Conservation (phyloP, 805 yeast genomes). For the Candida sphagnicola region DNA sequence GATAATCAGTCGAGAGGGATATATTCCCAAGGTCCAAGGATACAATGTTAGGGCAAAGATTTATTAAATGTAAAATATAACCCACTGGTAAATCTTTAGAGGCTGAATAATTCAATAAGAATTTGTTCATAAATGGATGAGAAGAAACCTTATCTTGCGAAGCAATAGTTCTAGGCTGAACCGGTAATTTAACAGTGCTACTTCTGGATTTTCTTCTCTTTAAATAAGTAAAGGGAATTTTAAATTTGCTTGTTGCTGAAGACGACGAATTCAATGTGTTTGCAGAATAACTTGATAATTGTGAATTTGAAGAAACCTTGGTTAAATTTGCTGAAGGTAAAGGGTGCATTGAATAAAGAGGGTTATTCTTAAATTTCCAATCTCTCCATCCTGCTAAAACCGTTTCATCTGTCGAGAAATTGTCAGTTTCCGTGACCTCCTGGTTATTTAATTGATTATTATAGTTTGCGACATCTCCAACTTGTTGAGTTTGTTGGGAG, state of each 20-base stretch:
- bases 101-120: slow-evolving; percentile 57
- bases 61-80: slow-evolving; percentile 60
- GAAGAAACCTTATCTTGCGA: slow-evolving; percentile 3
- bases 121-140: slow-evolving; percentile 63
- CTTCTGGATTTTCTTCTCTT: slow-evolving; percentile 14
- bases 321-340: slow-evolving; percentile 14
- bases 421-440: slow-evolving; percentile 5
- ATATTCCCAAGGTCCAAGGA: slow-evolving; percentile 56
- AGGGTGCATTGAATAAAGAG: slow-evolving; percentile 45
- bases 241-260: slow-evolving; percentile 11
- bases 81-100: slow-evolving; percentile 82
- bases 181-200: slow-evolving; percentile 1
- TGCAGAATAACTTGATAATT: slow-evolving; percentile 13
- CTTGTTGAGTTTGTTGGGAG: slow-evolving; percentile 6
- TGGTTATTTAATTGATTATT: slow-evolving; percentile 7
- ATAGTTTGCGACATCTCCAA: slow-evolving; percentile 5
- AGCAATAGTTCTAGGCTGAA: background rate
- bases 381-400: slow-evolving; percentile 87
- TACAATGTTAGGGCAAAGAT: slow-evolving; percentile 60
- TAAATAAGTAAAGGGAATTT: slow-evolving; percentile 18
- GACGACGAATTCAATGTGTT: slow-evolving; percentile 11
- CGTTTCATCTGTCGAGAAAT: slow-evolving; percentile 10
- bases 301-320: slow-evolving; percentile 15
- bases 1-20: slow-evolving; percentile 65
- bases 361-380: slow-evolving; percentile 77